Conservation (phyloP, 805 yeast species). For the Saturnispora gosingensis region DNA sequence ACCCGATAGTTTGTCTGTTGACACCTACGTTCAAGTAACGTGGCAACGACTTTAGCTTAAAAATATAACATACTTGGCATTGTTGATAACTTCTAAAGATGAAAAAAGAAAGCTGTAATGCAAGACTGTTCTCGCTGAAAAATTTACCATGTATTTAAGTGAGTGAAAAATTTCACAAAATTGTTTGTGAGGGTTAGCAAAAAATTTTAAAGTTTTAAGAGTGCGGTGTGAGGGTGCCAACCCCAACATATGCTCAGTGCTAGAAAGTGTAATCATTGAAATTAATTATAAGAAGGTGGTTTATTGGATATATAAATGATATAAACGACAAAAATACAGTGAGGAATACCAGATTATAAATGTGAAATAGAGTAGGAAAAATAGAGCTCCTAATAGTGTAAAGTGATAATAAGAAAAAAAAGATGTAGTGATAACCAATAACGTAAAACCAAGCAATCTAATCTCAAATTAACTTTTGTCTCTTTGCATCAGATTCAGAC, state of each 20-base stretch:
- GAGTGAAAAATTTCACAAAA: not conserved
- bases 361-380: not conserved
- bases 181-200: not conserved
- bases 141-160: not conserved
- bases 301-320: not conserved
- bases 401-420: not conserved
- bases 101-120: not conserved
- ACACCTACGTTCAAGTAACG: not conserved
- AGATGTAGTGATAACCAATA: not conserved
- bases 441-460: not conserved
- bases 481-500: slow-evolving; percentile 12
- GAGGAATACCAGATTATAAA: not conserved
- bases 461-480: slow-evolving; percentile 14
- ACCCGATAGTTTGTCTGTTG: slow-evolving; percentile 1
- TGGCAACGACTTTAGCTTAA: not conserved
- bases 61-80: slow-evolving; percentile 7
- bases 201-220: not conserved
- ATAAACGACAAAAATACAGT: not conserved
- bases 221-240: not conserved
- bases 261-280: not conserved
- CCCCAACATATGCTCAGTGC: not conserved
- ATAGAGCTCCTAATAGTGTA: not conserved
- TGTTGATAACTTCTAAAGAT: slow-evolving; percentile 1
- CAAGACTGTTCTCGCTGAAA: too few species aligned
- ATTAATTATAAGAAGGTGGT: not conserved